phyloP scores from a whole-genome alignment of 306 rosid species.

The Acacia confusa region DNA sequence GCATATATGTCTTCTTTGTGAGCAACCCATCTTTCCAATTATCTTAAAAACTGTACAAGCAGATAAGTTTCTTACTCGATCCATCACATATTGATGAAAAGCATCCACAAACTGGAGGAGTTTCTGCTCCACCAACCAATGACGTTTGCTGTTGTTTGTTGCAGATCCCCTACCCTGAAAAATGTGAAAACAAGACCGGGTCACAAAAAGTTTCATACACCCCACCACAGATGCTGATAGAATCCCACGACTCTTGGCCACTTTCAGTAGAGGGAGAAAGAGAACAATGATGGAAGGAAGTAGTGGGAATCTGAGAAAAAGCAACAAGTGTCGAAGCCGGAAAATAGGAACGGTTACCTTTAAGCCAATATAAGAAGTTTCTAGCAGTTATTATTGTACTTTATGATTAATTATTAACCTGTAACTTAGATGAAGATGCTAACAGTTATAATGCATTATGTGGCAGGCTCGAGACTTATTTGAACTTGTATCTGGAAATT shows the following conservation, averaged over 20 bases:
- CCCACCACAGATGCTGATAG: background rate
- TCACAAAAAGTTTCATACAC: slow-evolving; percentile 19
- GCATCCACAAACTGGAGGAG: slow-evolving; percentile 99
- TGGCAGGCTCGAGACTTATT: background rate
- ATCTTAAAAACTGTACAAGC: slow-evolving; percentile 26
- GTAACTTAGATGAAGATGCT: background rate
- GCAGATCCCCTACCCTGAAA: slow-evolving; percentile 77
- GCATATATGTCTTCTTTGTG: slow-evolving; percentile 11
- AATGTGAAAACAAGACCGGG: slow-evolving; percentile 24
- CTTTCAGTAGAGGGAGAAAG: background rate
- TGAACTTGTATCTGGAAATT: background rate
- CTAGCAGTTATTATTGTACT: background rate
- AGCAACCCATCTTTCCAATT: slow-evolving; percentile 15
- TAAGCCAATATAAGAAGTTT: background rate
- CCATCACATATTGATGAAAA: slow-evolving; percentile 98
- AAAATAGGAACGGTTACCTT: background rate
- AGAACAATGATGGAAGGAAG: background rate
- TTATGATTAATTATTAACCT: background rate
- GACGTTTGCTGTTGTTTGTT: slow-evolving; percentile 59
- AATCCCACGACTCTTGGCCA: background rate
- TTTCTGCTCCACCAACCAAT: slow-evolving; percentile 96
- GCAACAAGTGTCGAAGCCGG: background rate
- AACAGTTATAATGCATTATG: background rate
- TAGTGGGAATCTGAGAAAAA: background rate
- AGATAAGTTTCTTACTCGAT: slow-evolving; percentile 57